Evolutionary conservation across 345 rosid genomes (phyloP).

Genomic region (Rhodamnia argentea): DNA sequence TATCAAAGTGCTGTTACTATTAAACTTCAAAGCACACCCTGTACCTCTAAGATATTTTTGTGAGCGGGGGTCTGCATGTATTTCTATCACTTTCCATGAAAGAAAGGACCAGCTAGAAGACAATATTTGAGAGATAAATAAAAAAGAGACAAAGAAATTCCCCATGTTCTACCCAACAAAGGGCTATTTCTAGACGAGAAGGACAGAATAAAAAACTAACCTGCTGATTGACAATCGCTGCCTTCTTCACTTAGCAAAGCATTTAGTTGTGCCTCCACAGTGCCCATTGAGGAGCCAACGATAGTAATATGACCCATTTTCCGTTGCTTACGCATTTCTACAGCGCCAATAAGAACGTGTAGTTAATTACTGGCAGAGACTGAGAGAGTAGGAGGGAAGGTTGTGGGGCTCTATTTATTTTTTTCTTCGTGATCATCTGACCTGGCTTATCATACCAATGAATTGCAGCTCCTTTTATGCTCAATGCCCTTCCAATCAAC

Average conservation of each 20-base stretch:
- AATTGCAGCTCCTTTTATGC: conserved; percentile 61
- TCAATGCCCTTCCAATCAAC: conserved; percentile 57
- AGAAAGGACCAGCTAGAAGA: not conserved
- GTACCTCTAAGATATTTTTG: not conserved
- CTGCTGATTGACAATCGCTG: conserved; percentile 20
- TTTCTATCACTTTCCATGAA: not conserved
- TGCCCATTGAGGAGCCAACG: conserved; percentile 61
- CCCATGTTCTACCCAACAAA: not conserved
- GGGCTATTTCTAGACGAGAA: not conserved
- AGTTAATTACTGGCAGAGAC: not conserved
- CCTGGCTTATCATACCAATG: conserved; percentile 99
- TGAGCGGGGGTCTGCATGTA: not conserved
- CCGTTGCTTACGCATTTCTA: conserved; percentile 89
- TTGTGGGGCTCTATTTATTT: not conserved
- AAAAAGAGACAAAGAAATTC: not conserved
- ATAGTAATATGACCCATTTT: conserved; percentile 96
- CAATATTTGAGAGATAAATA: not conserved
- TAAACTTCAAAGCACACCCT: not conserved
- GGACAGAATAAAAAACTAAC: conserved; percentile 26
- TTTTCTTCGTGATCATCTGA: conserved; percentile 6
- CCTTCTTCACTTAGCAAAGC: conserved; percentile 41
- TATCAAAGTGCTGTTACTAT: not conserved
- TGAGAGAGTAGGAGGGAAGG: not conserved
- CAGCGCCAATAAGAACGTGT: not conserved
- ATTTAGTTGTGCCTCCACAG: conserved; percentile 46